phyloP scores from a whole-genome alignment of 805 yeast genomes.

The Myxozyma vanderwaltii region DNA sequence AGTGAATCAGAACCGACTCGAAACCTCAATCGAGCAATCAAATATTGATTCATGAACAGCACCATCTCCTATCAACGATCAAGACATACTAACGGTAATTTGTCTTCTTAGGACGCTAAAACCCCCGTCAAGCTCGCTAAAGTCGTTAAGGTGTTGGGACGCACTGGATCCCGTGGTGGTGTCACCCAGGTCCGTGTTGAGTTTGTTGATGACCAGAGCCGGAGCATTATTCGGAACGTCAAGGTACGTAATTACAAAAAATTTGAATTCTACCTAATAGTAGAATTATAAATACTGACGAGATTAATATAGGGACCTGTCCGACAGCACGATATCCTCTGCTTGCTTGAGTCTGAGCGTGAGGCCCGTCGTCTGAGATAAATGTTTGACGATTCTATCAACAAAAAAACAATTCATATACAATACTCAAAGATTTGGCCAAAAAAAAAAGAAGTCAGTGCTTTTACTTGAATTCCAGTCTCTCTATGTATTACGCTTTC shows the following conservation, averaged over 20 bases:
- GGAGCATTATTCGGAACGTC: conserved; percentile 96
- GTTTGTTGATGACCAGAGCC: conserved; percentile 91
- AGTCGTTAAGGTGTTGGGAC: conserved; percentile 98
- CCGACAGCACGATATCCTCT: conserved; percentile 96
- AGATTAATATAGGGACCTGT: conserved; percentile 71
- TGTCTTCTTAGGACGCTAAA: conserved; percentile 44
- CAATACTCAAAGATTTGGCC: no score
- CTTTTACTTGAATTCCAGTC: no score
- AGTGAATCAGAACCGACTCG: background rate
- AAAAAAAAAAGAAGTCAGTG: no score
- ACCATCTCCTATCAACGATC: background rate
- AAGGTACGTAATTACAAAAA: conserved; percentile 43
- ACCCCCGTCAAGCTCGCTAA: conserved; percentile 97
- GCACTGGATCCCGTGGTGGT: conserved; percentile 99
- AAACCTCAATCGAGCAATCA: background rate
- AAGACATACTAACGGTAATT: background rate
- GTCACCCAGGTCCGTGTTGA: conserved; percentile 98
- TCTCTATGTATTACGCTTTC: no score
- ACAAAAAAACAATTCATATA: no score
- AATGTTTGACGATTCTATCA: no score
- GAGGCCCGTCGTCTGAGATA: conserved; percentile 72
- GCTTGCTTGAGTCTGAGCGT: conserved; percentile 99
- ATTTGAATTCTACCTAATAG: no score
- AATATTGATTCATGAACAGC: background rate
- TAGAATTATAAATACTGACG: background rate